phyloP scores from a whole-genome alignment of 169 alveolate genomes.

The Plasmodium vinckei region DNA sequence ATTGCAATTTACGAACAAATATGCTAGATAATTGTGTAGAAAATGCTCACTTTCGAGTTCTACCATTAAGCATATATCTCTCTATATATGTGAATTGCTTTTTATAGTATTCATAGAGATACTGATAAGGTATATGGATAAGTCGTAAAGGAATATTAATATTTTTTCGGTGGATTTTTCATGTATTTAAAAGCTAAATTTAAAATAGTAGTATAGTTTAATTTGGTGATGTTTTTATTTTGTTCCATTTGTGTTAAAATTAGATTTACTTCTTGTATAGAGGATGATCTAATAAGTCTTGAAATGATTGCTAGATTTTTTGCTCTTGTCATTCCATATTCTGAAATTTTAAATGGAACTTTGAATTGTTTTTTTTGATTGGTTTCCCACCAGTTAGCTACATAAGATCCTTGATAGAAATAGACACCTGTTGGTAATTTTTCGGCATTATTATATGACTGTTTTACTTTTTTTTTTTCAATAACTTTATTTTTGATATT shows the following conservation, averaged over 20 bases:
- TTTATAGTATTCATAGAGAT: background rate
- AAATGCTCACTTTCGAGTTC: too few species aligned
- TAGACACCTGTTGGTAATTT: slow-evolving; percentile 75
- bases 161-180: slow-evolving; percentile 6
- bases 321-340: slow-evolving; percentile 69
- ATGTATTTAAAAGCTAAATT: slow-evolving; percentile 64
- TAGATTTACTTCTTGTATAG: slow-evolving; percentile 43
- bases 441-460: slow-evolving; percentile 23
- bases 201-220: slow-evolving; percentile 42
- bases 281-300: slow-evolving; percentile 64
- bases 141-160: background rate
- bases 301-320: slow-evolving; percentile 71
- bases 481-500: slow-evolving; percentile 11
- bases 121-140: background rate
- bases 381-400: slow-evolving; percentile 77
- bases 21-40: too few species aligned
- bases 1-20: too few species aligned
- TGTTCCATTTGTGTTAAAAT: slow-evolving; percentile 69
- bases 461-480: slow-evolving; percentile 54
- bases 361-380: slow-evolving; percentile 66
- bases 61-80: background rate
- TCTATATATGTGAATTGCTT: background rate
- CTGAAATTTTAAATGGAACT: slow-evolving; percentile 76
- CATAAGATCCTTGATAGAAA: slow-evolving; percentile 75
- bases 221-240: slow-evolving; percentile 18